Evolutionary conservation across 192 early-diverging fungal species (phyloP), one percentile per base, ranked within the genome.

Genomic region (Rhizophagus prolifer): DNA sequence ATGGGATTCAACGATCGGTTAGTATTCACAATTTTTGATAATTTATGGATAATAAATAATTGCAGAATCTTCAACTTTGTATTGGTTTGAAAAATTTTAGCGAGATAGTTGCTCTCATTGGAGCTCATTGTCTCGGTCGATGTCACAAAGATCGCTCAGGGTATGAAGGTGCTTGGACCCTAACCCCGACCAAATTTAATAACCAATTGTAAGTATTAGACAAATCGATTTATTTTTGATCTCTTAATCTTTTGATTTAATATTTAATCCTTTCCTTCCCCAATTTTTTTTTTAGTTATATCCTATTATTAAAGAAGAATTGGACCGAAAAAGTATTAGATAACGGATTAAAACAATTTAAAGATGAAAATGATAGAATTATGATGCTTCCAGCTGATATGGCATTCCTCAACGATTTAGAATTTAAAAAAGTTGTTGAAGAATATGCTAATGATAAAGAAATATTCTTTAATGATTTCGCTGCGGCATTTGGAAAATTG

Each of bases 361-460:
- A 69, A 69, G 38, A 54, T 54, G 50, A 54, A 7, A 54, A 77
- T 30, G 80, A 83, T 68, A 75, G 47, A 34, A 74, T 90, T 60
- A 93, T 92, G 91, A 93, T 93, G 91, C 80, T 91, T 26, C 89
- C 89, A 50, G 75, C 88, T 64, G 92, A 93, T 79, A 85, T 92
- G 83, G 90, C 90, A 25, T 77, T 92, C 25, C 74, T 91, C 60
- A 7, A 0, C 19, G 84, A 84, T 67, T 85, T 88, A 61, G 84
- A 86, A 34, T 91, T 91, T 78, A 82, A 84, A 46, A 71, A 80
- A 64, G 84, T 84, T 70, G 90, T 89, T 36, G 82, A 89, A 58
- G 78, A 86, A 30, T 93, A 91, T 79, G 92, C 92, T 25, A 79
- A 84, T 72, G 87, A 91, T 76, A 84, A 93, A 81, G 83, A 90